Evolutionary conservation across 1,284 basidiomycete species (phyloP), one percentile per base, ranked within the genome.

Genomic region (Trametes sp.): DNA sequence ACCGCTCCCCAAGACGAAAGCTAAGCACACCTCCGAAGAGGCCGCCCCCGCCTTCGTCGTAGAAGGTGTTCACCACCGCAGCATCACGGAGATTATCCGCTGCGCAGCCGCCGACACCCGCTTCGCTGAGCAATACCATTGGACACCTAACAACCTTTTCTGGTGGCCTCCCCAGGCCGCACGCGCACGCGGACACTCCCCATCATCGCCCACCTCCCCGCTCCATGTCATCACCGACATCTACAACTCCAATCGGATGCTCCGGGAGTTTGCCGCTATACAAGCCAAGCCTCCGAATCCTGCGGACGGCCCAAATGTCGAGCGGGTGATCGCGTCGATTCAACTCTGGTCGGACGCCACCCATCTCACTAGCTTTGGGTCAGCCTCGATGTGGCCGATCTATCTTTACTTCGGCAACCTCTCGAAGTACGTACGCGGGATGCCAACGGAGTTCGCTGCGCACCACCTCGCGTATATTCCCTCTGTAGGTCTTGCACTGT

Each of bases 401-500:
- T 64, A 64, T 16, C 11, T 54, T 11, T 59, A 49, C 24, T 64
- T 72, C 31, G 71, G 68, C 1, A 70, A 69, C 23, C 56, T 61
- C 9, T 69, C 66, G 2, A 75, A 75, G 46, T 74, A 73, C 38
- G 52, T 68, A 2, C 68, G 72, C 0, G 54, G 60, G 16, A 61
- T 66, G 50, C 73, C 69, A 2, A 52, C 57, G 1, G 50, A 50
- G 14, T 50, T 61, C 26, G 57, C 66, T 14, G 57, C 56, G 7
- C 67, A 72, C 26, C 68, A 72, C 54, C 2, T 79, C 1, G 76
- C 74, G 0, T 76, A 75, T 57, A 67, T 78, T 1, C 76, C 75
- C 0, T 68, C 65, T 10, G 73, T 77, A 51, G 57, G 70, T 63
- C 31, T 33, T 11, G 5, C n/a, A 23, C 6, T 31, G 26, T 31